Conservation (phyloP, 352 stramenopile genomes). For the Phytophthora palmivora region DNA sequence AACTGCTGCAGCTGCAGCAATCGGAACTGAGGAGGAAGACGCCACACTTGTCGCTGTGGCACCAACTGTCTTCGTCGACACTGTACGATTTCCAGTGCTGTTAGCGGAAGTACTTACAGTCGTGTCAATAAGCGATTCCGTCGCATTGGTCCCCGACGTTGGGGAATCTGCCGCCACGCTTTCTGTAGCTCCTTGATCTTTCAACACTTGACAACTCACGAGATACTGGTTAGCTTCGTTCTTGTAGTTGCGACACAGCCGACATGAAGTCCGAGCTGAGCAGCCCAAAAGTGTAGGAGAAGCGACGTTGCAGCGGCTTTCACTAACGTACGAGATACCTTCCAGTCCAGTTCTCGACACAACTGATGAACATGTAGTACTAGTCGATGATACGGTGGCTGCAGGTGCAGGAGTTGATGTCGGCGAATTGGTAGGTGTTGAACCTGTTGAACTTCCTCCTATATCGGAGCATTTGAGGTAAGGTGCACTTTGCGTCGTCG, state of each 20-base stretch:
- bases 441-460: slow-evolving; percentile 9
- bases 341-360: slow-evolving; percentile 40
- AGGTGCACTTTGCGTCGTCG: slow-evolving; percentile 29
- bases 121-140: slow-evolving; percentile 5
- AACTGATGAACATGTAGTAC: slow-evolving; percentile 36
- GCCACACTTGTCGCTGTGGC: neutral
- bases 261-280: slow-evolving; percentile 51
- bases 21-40: neutral
- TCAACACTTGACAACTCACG: slow-evolving; percentile 59
- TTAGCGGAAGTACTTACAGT: slow-evolving; percentile 1
- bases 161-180: slow-evolving; percentile 2
- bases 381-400: slow-evolving; percentile 28
- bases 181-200: slow-evolving; percentile 24
- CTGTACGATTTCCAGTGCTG: slow-evolving; percentile 2
- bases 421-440: slow-evolving; percentile 1
- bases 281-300: slow-evolving; percentile 48
- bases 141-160: neutral
- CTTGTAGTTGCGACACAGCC: slow-evolving; percentile 63
- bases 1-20: slow-evolving; percentile 16
- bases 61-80: slow-evolving; percentile 6
- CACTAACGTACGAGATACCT: slow-evolving; percentile 50
- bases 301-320: slow-evolving; percentile 45
- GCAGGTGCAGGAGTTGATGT: slow-evolving; percentile 11
- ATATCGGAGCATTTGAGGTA: slow-evolving; percentile 34
- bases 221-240: slow-evolving; percentile 67